phyloP scores from a whole-genome alignment of 2,329 filamentous ascomycete genomes.

The Lasiodiplodia gonubiensis region DNA sequence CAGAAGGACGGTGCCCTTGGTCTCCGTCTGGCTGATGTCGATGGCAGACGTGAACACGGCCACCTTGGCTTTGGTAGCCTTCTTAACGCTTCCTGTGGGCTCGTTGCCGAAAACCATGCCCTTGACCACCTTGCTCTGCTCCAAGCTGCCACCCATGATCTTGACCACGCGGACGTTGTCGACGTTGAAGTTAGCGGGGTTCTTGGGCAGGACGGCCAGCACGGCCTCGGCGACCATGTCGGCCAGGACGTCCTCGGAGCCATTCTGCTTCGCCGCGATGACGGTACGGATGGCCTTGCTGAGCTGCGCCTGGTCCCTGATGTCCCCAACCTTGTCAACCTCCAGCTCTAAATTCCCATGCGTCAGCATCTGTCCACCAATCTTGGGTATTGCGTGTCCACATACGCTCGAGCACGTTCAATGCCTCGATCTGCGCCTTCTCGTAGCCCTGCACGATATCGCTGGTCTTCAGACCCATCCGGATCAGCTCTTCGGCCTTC shows the following conservation, averaged over 20 bases:
- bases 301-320: slow-evolving; percentile 80
- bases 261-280: slow-evolving; percentile 94
- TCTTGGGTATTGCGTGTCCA: background rate
- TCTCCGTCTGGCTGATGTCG: slow-evolving; percentile 95
- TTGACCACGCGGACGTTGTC: slow-evolving; percentile 99
- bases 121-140: slow-evolving; percentile 92
- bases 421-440: slow-evolving; percentile 86
- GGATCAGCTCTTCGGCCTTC: slow-evolving; percentile 94
- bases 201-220: slow-evolving; percentile 91
- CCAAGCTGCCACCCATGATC: slow-evolving; percentile 96
- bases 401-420: slow-evolving; percentile 78
- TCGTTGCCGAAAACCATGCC: slow-evolving; percentile 98
- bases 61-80: slow-evolving; percentile 90
- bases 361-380: background rate
- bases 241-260: slow-evolving; percentile 87
- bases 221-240: slow-evolving; percentile 83
- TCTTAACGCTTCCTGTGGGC: slow-evolving; percentile 89
- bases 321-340: slow-evolving; percentile 87
- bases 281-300: slow-evolving; percentile 96
- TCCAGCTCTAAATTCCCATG: slow-evolving; percentile 66
- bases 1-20: slow-evolving; percentile 94
- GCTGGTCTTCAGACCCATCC: slow-evolving; percentile 97
- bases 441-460: slow-evolving; percentile 97
- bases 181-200: slow-evolving; percentile 94
- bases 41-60: slow-evolving; percentile 92